phyloP scores from a whole-genome alignment of 2,329 filamentous ascomycete species.

The Tympanopsis confertula region DNA sequence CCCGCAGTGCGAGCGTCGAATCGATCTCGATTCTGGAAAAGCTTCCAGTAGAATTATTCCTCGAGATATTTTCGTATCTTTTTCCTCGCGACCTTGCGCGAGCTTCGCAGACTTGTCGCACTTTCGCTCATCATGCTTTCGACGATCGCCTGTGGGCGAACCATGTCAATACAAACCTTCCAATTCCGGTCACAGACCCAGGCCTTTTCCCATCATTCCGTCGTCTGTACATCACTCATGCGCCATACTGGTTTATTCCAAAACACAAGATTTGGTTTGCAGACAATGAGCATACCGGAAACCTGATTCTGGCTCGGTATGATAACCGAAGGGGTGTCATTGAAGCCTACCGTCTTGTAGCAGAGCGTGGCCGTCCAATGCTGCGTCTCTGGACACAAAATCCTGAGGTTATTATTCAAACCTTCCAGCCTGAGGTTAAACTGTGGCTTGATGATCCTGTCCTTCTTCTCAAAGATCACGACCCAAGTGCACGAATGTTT shows the following conservation, averaged over 20 bases:
- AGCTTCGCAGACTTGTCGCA: background rate
- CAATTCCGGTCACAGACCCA: background rate
- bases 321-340: conserved; percentile 41
- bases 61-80: background rate
- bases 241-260: conserved; percentile 51
- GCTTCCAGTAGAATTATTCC: background rate
- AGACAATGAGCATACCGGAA: conserved; percentile 41
- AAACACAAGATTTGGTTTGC: conserved; percentile 48
- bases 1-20: no score
- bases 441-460: conserved; percentile 44
- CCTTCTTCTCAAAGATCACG: conserved; percentile 18
- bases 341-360: conserved; percentile 42
- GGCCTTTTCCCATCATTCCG: background rate
- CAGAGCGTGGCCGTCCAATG: conserved; percentile 30
- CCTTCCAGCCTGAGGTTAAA: conserved; percentile 39
- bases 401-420: conserved; percentile 41
- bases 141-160: background rate
- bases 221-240: conserved; percentile 34
- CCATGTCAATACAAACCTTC: background rate
- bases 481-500: background rate
- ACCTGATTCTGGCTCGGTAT: conserved; percentile 44
- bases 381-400: conserved; percentile 41
- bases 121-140: background rate
- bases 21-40: no score
- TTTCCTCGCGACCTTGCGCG: background rate